Evolutionary conservation across 306 rosid species (phyloP).

Genomic region (Adenanthera pavonina): DNA sequence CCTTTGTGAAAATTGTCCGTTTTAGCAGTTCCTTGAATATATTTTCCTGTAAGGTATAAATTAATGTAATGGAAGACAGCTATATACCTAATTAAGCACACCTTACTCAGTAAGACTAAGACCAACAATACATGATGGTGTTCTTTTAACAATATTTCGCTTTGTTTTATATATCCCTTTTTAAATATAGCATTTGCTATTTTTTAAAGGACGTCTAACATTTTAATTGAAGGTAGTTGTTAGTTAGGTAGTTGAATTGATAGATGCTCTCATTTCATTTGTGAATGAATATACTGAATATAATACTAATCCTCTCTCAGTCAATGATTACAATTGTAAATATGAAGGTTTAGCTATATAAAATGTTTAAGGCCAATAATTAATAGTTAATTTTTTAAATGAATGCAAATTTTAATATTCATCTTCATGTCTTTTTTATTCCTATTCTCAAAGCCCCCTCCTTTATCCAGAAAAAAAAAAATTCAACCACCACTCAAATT

Average conservation of each 20-base stretch:
- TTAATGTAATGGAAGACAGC: neutral
- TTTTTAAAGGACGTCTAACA: neutral
- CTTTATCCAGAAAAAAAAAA: no score
- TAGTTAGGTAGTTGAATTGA: slow-evolving; percentile 1
- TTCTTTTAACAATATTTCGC: neutral
- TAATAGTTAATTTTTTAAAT: no score
- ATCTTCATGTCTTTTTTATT: no score
- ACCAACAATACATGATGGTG: neutral
- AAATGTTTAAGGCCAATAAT: no score
- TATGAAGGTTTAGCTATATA: no score
- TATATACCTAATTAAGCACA: neutral
- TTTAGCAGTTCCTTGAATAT: no score
- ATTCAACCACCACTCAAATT: no score
- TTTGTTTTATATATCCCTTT: neutral
- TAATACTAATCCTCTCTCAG: neutral
- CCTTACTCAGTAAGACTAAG: neutral
- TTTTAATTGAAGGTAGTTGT: neutral
- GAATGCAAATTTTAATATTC: no score
- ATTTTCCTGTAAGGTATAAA: neutral
- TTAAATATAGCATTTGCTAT: neutral
- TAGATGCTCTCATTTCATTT: neutral
- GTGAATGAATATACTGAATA: neutral
- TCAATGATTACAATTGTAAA: slow-evolving; percentile 7
- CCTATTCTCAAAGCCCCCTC: no score
- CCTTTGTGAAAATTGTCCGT: no score